Percentiles rank a stretch among this genome's conserved stretches.
phyloP scores from a whole-genome alignment of 202 grass and related monocot species.

The Elaeis oleifera region DNA sequence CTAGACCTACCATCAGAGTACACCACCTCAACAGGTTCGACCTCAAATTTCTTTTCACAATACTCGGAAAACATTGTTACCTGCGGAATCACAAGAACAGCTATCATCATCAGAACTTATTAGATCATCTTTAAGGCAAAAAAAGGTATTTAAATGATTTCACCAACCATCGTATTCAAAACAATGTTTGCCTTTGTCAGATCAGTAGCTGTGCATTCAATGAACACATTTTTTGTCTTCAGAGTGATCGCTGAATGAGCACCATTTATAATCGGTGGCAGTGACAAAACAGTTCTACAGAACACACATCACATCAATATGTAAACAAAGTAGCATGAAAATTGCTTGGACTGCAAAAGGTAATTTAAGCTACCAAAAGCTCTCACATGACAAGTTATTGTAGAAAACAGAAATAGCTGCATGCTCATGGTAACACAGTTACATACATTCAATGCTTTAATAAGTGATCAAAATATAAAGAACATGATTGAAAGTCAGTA shows the following conservation, averaged over 20 bases:
- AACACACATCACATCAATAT: constrained; percentile 22
- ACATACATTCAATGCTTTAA: too few species aligned
- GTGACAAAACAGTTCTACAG: constrained; percentile 78
- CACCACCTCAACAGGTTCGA: constrained; percentile 83
- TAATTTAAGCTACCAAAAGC: too few species aligned
- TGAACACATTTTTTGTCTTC: constrained; percentile 77
- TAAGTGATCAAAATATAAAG: too few species aligned
- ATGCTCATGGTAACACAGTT: too few species aligned
- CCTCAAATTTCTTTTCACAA: constrained; percentile 84
- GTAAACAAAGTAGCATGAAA: neutral
- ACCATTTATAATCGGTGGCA: constrained; percentile 93
- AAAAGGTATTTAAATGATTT: constrained; percentile 10
- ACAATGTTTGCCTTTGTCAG: constrained; percentile 98
- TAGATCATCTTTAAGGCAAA: neutral
- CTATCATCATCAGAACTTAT: constrained; percentile 16
- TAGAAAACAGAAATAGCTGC: too few species aligned
- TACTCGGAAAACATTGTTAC: constrained; percentile 97
- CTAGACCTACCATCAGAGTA: constrained; percentile 51
- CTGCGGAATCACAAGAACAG: constrained; percentile 36
- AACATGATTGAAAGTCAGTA: too few species aligned
- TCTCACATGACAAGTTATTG: too few species aligned
- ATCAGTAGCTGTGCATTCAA: constrained; percentile 93
- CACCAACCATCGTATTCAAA: constrained; percentile 82
- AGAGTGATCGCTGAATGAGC: constrained; percentile 87
- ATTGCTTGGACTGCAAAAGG: too few species aligned